Conservation (phyloP, 371 early-diverging fungal species). For the Parasitella parasitica region DNA sequence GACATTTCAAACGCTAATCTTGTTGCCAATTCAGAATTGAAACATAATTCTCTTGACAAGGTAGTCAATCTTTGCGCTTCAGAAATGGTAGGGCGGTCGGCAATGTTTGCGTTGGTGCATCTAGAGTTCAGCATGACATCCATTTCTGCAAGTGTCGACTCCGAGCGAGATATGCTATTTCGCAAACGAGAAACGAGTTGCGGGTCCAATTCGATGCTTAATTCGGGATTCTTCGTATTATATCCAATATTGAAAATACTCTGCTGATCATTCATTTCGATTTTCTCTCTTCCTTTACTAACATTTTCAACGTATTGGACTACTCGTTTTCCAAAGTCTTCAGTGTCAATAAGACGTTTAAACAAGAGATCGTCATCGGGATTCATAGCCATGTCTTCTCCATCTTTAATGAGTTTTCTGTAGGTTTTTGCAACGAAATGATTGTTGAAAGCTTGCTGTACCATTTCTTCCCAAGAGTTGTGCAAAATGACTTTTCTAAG, state of each 20-base stretch:
- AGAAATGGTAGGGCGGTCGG: slow-evolving; percentile 9
- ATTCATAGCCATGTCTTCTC: slow-evolving; percentile 1
- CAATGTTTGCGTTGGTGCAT: neutral
- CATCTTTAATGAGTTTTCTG: slow-evolving; percentile 19
- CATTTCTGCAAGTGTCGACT: slow-evolving; percentile 1
- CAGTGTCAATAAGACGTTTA: neutral
- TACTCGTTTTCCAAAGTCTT: neutral
- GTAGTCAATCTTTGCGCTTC: slow-evolving; percentile 10
- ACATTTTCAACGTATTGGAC: slow-evolving; percentile 14
- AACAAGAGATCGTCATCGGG: neutral
- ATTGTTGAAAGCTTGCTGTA: neutral
- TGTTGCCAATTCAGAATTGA: slow-evolving; percentile 10
- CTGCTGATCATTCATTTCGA: slow-evolving; percentile 2
- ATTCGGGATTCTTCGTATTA: neutral
- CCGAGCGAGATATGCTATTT: slow-evolving; percentile 3
- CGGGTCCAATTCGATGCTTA: slow-evolving; percentile 12
- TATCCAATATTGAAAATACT: neutral
- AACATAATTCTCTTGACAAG: slow-evolving; percentile 2
- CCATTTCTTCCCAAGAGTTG: slow-evolving; percentile 7
- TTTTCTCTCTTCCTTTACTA: slow-evolving; percentile 15
- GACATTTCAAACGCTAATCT: neutral
- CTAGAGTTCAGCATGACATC: neutral
- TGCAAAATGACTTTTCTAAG: slow-evolving; percentile 1
- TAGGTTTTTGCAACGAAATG: slow-evolving; percentile 6
- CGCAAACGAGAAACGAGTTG: slow-evolving; percentile 2